Percentiles rank a stretch among this genome's conserved stretches.
phyloP scores from a whole-genome alignment of 1,284 basidiomycete species.

The Trichosporon asahii region DNA sequence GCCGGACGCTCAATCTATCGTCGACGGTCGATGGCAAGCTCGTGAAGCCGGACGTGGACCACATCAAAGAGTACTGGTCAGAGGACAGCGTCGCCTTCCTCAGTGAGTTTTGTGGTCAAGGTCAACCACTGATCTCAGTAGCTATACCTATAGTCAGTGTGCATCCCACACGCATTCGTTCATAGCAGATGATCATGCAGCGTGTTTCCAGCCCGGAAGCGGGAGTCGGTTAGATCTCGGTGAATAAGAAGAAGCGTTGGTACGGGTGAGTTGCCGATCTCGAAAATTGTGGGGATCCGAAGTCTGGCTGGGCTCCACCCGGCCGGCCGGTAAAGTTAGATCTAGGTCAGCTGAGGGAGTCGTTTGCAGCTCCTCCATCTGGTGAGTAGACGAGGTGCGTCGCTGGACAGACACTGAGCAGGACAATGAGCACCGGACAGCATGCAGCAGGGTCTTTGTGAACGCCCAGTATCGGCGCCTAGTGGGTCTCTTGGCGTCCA shows the following conservation, averaged over 20 bases:
- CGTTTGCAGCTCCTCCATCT: too few relatives aligned
- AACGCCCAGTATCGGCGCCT: not conserved
- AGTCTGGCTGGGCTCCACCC: not conserved
- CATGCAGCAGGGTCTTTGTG: not conserved
- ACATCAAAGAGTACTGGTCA: slow-evolving; percentile 29
- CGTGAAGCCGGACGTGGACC: slow-evolving; percentile 23
- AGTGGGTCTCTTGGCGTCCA: not conserved
- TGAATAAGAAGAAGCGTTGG: not conserved
- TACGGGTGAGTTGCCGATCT: not conserved
- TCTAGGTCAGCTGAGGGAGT: not conserved
- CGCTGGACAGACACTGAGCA: too few relatives aligned
- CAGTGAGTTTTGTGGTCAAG: slow-evolving; percentile 17
- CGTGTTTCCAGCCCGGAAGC: not conserved
- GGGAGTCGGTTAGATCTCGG: not conserved
- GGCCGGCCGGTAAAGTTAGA: not conserved
- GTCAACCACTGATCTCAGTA: slow-evolving; percentile 15
- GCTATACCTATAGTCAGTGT: too few relatives aligned
- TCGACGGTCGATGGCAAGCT: slow-evolving; percentile 19
- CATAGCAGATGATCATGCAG: not conserved
- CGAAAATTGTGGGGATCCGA: not conserved
- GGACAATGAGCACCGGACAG: too few relatives aligned
- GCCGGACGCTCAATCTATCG: too few relatives aligned
- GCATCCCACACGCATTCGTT: not conserved
- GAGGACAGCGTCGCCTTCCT: slow-evolving; percentile 40
- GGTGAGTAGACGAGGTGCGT: too few relatives aligned